Base-by-base conservation (phyloP, 306 rosid species). In the Ochetophila trinervis region DNA sequence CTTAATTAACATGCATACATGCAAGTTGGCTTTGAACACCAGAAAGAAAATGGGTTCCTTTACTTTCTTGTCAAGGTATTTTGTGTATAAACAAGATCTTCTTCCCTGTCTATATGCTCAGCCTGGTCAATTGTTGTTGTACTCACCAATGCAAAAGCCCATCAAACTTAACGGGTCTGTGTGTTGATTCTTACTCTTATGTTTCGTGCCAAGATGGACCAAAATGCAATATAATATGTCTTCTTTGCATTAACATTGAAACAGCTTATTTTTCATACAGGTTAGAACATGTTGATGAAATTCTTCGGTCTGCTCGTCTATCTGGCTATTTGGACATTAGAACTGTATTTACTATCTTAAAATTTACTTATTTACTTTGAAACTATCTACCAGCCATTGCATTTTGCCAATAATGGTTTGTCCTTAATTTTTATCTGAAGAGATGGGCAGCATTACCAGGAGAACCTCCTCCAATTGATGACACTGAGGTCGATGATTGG, bases 381-480 rank as follows among this genome's bases (percentile, higher is more conserved):
- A 18, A 47, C 48, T 36, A 53, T 30, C 66, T 63, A 1, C 11
- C 40, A 30, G 58, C 63, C 30, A 27, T 4, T 18, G 30, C 52
- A 20, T 61, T 57, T 69, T 61, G 36, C 61, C 35, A 62, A 60
- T 58, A 67, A 67, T 58, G 49, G 45, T 58, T 63, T 59, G 19
- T 54, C 63, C 58, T 44, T 27, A 18, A 12, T 32, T 50, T 69
- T 8, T 15, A 2, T 68, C 24, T 17, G 45, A 44, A 92, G 96
- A 85, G 97, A 60, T 93, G 97, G 95, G 70, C 83, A 24, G 81
- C 84, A 47, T 82, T 93, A 54, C 97, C 95, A 4, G 97, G 94
- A 65, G 97, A 93, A 81, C 84, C 94, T 72, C 88, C 84, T 53
- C 89, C 95, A 4, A 68, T 89, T 50, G 97, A 93, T 78, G 96